Evolutionary conservation across 805 yeast genomes (phyloP).

Genomic region (Debaryomyces tyrocola): DNA sequence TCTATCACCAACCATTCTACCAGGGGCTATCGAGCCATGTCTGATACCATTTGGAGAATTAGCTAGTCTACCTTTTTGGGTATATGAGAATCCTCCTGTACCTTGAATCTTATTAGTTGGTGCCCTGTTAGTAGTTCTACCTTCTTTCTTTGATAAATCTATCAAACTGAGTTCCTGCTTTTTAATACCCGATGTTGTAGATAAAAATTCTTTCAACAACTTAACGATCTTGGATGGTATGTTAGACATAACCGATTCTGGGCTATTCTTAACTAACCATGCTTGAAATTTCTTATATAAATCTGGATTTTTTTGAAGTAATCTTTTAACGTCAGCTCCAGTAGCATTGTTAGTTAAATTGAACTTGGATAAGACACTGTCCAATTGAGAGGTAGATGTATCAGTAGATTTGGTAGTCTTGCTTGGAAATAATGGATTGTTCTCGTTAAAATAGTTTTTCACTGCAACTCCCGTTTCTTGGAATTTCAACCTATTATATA

Average conservation of each 20-base stretch:
- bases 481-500: constrained; percentile 62
- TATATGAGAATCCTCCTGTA: constrained; percentile 75
- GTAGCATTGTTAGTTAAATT: constrained; percentile 30
- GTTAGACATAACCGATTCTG: constrained; percentile 28
- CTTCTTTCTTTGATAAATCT: constrained; percentile 23
- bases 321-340: constrained; percentile 24
- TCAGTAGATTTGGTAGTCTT: constrained; percentile 21
- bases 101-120: constrained; percentile 47
- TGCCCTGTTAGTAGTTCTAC: constrained; percentile 8
- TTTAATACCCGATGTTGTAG: constrained; percentile 16
- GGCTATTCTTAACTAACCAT: constrained; percentile 55
- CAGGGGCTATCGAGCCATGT: constrained; percentile 59
- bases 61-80: constrained; percentile 62
- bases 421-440: constrained; percentile 45
- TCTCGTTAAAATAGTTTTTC: constrained; percentile 25
- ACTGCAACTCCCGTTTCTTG: constrained; percentile 65
- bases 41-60: constrained; percentile 72
- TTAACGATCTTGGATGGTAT: constrained; percentile 22
- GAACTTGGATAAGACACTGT: constrained; percentile 30
- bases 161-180: constrained; percentile 20
- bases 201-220: constrained; percentile 35
- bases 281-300: constrained; percentile 53
- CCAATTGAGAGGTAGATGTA: constrained; percentile 14
- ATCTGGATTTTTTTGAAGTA: constrained; percentile 42
- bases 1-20: constrained; percentile 55